These are phyloP conservation scores for Fusarium heterosporum DNA, from an alignment of 2,329 filamentous ascomycete genomes.

Conservation along the genomic window DNA sequence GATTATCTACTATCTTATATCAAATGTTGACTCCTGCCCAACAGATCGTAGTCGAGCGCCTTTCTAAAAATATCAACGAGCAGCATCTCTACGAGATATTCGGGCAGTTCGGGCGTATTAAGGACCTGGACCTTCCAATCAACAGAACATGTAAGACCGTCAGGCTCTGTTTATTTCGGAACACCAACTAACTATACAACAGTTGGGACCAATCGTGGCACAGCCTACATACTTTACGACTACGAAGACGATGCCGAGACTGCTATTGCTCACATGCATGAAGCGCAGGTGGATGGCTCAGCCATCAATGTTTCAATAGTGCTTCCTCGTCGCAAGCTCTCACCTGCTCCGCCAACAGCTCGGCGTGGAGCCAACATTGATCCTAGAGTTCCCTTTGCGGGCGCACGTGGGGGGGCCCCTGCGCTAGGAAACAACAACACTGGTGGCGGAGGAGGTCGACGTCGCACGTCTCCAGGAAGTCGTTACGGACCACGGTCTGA, in stretches of 20 bases:
- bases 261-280: constrained; percentile 97
- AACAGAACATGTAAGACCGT: constrained; percentile 79
- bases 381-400: constrained; percentile 55
- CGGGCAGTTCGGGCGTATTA: constrained; percentile 84
- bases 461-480: constrained; percentile 51
- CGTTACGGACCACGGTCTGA: constrained; percentile 62
- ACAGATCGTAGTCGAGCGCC: constrained; percentile 93
- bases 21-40: constrained; percentile 20
- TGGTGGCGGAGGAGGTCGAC: constrained; percentile 53
- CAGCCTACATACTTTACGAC: constrained; percentile 89
- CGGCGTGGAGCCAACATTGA: constrained; percentile 71
- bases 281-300: constrained; percentile 90
- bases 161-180: constrained; percentile 2
- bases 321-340: constrained; percentile 84
- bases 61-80: constrained; percentile 95
- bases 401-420: constrained; percentile 50
- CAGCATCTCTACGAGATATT: constrained; percentile 93
- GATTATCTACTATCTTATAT: not conserved
- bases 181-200: constrained; percentile 27
- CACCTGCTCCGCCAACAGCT: constrained; percentile 79
- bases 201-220: constrained; percentile 92
- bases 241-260: constrained; percentile 83
- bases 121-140: constrained; percentile 89
- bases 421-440: constrained; percentile 46
- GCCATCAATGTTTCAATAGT: constrained; percentile 90